These are phyloP conservation scores for Botryococcus braunii DNA, from an alignment of 163 green algal species.

Conservation along the genomic window DNA sequence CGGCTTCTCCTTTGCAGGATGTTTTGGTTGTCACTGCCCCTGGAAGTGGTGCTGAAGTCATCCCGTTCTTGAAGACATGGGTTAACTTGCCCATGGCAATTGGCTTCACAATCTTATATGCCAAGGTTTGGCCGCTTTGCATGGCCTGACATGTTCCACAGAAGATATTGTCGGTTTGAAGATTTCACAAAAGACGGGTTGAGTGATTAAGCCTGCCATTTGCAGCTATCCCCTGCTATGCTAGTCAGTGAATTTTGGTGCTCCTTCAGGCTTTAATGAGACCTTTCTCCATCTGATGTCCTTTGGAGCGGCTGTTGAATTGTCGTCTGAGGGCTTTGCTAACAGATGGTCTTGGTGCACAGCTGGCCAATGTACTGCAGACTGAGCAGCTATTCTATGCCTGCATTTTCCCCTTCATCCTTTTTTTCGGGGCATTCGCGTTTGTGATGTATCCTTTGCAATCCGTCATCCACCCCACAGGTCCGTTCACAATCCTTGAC, in stretches of 20 bases:
- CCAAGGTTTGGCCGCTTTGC: slow-evolving; percentile 45
- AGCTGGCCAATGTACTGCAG: slow-evolving; percentile 88
- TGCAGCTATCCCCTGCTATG: too few species aligned
- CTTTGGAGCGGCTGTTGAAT: too few species aligned
- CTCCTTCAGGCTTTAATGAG: too few species aligned
- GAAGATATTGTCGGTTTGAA: too few species aligned
- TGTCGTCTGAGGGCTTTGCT: background rate
- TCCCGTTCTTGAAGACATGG: slow-evolving; percentile 99
- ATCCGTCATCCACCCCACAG: slow-evolving; percentile 83
- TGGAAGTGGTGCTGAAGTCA: slow-evolving; percentile 92
- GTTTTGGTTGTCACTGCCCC: slow-evolving; percentile 97
- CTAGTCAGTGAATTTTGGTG: too few species aligned
- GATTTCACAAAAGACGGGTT: too few species aligned
- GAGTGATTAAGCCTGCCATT: too few species aligned
- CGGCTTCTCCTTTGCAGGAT: slow-evolving; percentile 50
- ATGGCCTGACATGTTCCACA: too few species aligned
- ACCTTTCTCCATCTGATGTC: too few species aligned
- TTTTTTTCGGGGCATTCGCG: slow-evolving; percentile 94
- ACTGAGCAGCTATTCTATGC: slow-evolving; percentile 92
- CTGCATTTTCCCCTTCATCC: slow-evolving; percentile 97
- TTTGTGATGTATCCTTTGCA: slow-evolving; percentile 91
- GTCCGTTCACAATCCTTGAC: too few species aligned
- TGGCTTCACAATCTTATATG: slow-evolving; percentile 91
- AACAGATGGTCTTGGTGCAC: too few species aligned
- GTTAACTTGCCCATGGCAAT: slow-evolving; percentile 98